A percentile compares a stretch with the other conserved stretches of the same genome.
phyloP scores from a whole-genome alignment of 257 asterid genomes.

The Capsicum pubescens region DNA sequence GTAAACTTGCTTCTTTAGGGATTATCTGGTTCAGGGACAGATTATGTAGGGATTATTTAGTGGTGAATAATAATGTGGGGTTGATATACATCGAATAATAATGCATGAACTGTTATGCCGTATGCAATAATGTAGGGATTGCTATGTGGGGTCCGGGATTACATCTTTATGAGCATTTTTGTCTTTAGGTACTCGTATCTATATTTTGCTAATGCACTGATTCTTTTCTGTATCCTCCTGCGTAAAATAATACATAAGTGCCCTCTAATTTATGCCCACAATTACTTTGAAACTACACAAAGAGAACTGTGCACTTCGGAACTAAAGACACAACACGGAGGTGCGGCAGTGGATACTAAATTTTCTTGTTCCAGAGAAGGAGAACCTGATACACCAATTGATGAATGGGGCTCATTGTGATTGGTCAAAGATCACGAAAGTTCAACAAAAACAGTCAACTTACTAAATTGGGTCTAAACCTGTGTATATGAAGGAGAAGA shows the following conservation, averaged over 20 bases:
- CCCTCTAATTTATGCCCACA: not conserved
- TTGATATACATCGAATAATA: not conserved
- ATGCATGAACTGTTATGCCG: not conserved
- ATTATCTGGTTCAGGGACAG: not conserved
- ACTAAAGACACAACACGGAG: slow-evolving; percentile 16
- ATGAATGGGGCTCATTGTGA: not conserved
- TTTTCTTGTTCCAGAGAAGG: not conserved
- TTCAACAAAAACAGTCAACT: not conserved
- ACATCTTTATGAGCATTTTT: not conserved
- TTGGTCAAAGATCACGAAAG: not conserved
- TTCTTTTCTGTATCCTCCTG: not conserved
- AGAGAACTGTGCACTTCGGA: not conserved
- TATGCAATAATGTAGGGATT: not conserved
- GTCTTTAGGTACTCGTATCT: not conserved
- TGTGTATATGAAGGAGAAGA: slow-evolving; percentile 11
- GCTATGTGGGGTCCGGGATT: not conserved
- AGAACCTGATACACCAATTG: slow-evolving; percentile 1
- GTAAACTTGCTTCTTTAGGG: not conserved
- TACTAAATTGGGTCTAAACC: not conserved
- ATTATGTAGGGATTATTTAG: not conserved
- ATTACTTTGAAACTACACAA: not conserved
- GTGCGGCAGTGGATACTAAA: not conserved
- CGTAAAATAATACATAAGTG: not conserved
- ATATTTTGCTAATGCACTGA: not conserved
- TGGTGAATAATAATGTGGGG: not conserved